Percentiles rank a stretch among this genome's conserved stretches.
These are phyloP conservation scores for Annulohypoxylon nitens DNA, from an alignment of 495 filamentous ascomycete species.

Conservation along the genomic window DNA sequence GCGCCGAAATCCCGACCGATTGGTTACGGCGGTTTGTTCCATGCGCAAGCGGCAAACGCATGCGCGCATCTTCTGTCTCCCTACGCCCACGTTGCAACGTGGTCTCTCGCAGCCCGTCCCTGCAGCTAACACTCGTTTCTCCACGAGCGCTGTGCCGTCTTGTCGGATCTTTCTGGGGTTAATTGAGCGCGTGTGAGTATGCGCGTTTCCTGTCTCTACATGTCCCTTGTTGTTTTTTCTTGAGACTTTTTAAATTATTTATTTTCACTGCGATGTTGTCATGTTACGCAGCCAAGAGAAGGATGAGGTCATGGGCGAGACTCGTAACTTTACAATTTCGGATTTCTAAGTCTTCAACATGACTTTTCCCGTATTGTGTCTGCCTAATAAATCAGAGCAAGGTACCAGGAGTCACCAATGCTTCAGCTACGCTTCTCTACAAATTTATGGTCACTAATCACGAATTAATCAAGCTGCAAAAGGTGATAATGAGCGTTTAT, in stretches of 20 bases:
- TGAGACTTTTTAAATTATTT: slow-evolving; percentile 1
- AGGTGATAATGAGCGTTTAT: too few relatives aligned
- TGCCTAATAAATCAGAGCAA: too few relatives aligned
- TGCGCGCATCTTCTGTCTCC: background rate
- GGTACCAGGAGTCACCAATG: too few relatives aligned
- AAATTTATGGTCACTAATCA: too few relatives aligned
- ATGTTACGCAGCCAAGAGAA: too few relatives aligned
- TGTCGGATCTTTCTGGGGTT: slow-evolving; percentile 35
- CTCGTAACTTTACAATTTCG: too few relatives aligned
- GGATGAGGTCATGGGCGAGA: too few relatives aligned
- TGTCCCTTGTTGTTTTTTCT: background rate
- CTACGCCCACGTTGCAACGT: slow-evolving; percentile 46
- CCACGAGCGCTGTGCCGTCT: slow-evolving; percentile 37
- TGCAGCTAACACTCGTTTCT: slow-evolving; percentile 35
- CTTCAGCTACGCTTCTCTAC: too few relatives aligned
- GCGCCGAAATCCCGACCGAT: slow-evolving; percentile 44
- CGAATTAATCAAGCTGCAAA: too few relatives aligned
- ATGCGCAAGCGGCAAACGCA: slow-evolving; percentile 27
- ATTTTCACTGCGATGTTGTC: too few relatives aligned
- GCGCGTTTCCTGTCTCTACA: background rate
- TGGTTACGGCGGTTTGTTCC: slow-evolving; percentile 38
- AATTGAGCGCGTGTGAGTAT: background rate
- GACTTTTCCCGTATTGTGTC: too few relatives aligned
- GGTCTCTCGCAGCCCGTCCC: slow-evolving; percentile 41
- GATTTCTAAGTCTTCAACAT: too few relatives aligned